Percentiles rank a stretch among this genome's conserved stretches.
Conservation (phyloP, 768 basidiomycete species). For the Boletus sensibilis region DNA sequence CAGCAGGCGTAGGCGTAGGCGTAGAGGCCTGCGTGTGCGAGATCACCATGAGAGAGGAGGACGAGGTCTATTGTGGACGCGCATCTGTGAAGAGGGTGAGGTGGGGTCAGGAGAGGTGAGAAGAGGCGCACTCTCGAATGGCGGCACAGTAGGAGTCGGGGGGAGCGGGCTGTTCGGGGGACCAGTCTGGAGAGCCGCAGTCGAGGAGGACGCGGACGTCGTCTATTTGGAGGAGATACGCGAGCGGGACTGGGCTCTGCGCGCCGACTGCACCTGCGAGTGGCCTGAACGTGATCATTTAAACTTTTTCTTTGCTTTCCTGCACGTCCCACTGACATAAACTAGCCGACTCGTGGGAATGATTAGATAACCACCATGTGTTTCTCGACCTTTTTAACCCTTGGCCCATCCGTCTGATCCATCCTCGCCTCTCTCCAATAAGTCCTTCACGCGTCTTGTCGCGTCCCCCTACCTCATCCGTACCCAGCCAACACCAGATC, state of each 20-base stretch:
- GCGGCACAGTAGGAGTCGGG: constrained; percentile 56
- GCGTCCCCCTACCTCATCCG: constrained; percentile 17
- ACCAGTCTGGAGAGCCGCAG: constrained; percentile 90
- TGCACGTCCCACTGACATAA: neutral
- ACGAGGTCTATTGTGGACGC: constrained; percentile 87
- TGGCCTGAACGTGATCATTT: constrained; percentile 90
- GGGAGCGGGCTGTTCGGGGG: constrained; percentile 48
- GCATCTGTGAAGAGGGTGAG: constrained; percentile 43
- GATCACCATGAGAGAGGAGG: constrained; percentile 90
- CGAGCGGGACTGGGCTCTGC: constrained; percentile 59
- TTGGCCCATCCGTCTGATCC: constrained; percentile 34
- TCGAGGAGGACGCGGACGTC: constrained; percentile 92
- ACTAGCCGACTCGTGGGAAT: constrained; percentile 27
- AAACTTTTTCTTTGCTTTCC: too few relatives aligned
- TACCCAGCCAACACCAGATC: too few relatives aligned
- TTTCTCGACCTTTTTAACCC: constrained; percentile 41
- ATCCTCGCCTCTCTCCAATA: constrained; percentile 32
- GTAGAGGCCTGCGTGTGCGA: constrained; percentile 87
- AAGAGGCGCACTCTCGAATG: constrained; percentile 58
- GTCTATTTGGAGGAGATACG: constrained; percentile 91
- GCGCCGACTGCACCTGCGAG: constrained; percentile 81
- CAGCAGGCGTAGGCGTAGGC: constrained; percentile 88
- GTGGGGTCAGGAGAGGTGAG: neutral
- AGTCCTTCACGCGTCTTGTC: constrained; percentile 31
- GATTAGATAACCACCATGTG: constrained; percentile 36